phyloP scores from a whole-genome alignment of 805 yeast species.

The Myxozyma monticola region DNA sequence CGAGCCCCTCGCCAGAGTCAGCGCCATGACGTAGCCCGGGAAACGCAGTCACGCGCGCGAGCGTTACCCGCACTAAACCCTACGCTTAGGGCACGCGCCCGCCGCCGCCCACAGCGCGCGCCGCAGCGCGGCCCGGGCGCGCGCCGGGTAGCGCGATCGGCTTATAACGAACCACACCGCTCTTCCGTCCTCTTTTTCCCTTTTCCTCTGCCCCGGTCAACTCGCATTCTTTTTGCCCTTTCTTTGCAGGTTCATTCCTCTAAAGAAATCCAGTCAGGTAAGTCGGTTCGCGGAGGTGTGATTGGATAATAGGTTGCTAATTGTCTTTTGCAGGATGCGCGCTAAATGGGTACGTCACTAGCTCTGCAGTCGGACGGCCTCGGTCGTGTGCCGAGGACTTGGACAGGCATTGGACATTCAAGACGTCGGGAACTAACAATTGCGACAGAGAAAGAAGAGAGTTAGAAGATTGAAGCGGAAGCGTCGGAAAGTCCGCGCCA shows the following conservation, averaged over 20 bases:
- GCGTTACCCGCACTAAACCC: conserved; percentile 8
- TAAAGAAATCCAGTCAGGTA: conserved; percentile 22
- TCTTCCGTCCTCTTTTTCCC: conserved; percentile 9
- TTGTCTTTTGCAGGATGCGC: conserved; percentile 27
- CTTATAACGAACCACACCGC: background rate
- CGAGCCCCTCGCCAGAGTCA: no score
- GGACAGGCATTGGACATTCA: background rate
- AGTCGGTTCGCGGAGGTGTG: background rate
- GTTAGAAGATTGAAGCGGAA: conserved; percentile 99
- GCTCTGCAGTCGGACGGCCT: no score
- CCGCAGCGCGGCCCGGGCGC: no score
- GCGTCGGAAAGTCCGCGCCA: conserved; percentile 99
- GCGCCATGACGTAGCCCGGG: no score
- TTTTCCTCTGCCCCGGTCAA: conserved; percentile 9
- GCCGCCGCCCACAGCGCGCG: no score
- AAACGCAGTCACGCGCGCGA: no score
- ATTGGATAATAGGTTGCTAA: conserved; percentile 1
- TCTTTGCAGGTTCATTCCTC: conserved; percentile 10
- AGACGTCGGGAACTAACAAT: conserved; percentile 6
- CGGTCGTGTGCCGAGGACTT: no score
- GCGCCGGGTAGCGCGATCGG: background rate
- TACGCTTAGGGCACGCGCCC: conserved; percentile 1
- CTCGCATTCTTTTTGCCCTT: conserved; percentile 17
- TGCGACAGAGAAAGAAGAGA: conserved; percentile 91
- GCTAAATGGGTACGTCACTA: conserved; percentile 29